Evolutionary conservation across 2,329 filamentous ascomycete genomes (phyloP).

Genomic region (Aspergillus unguis): DNA sequence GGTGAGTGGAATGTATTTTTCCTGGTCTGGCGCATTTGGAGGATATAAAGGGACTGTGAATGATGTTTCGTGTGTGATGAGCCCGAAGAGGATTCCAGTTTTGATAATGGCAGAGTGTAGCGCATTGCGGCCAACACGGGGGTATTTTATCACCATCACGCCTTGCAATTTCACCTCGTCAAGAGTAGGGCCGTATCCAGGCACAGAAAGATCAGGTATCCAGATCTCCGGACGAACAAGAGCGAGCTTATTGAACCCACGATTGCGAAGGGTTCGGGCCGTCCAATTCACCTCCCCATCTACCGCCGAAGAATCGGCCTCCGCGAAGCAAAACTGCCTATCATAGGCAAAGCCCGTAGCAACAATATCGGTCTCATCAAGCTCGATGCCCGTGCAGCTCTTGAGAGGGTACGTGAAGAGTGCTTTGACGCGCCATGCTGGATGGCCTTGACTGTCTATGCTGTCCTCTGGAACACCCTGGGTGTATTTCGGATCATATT

Average conservation of each 20-base stretch:
- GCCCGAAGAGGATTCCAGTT: constrained; percentile 27
- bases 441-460: constrained; percentile 32
- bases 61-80: constrained; percentile 39
- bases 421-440: constrained; percentile 58
- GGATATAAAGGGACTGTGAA: constrained; percentile 55
- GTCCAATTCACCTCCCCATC: constrained; percentile 38
- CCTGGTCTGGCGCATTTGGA: constrained; percentile 23
- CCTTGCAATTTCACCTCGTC: constrained; percentile 52
- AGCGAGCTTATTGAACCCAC: constrained; percentile 59
- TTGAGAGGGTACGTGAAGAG: constrained; percentile 81
- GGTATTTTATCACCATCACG: constrained; percentile 52
- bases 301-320: constrained; percentile 43
- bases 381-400: constrained; percentile 73
- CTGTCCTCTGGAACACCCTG: constrained; percentile 29
- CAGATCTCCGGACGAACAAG: constrained; percentile 64
- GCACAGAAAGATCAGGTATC: constrained; percentile 50
- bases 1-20: constrained; percentile 41
- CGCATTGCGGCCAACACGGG: constrained; percentile 20
- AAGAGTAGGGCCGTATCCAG: constrained; percentile 41
- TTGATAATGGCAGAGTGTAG: constrained; percentile 17
- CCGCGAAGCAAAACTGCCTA: constrained; percentile 77
- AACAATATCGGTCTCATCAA: constrained; percentile 62
- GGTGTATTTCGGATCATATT: constrained; percentile 52
- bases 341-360: constrained; percentile 73
- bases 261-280: constrained; percentile 43